phyloP scores from a whole-genome alignment of 148 eudicot species.

The Gaultheria prostrata region DNA sequence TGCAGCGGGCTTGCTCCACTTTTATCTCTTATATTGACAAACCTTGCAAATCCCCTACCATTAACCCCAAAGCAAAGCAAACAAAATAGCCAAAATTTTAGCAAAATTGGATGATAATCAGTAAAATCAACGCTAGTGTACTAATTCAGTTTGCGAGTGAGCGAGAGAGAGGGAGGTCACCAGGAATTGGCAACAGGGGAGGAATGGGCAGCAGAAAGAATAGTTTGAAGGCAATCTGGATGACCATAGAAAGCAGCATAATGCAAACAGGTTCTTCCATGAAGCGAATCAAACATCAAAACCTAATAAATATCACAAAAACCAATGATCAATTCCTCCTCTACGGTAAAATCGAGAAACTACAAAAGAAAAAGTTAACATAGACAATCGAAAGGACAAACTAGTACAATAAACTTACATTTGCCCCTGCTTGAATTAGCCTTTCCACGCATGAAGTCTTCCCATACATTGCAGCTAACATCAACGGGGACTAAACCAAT shows the following conservation, averaged over 20 bases:
- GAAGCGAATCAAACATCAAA: constrained; percentile 28
- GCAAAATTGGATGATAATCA: too few relatives aligned
- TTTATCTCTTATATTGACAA: constrained; percentile 34
- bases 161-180: constrained; percentile 23
- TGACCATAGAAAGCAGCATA: constrained; percentile 36
- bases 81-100: background rate
- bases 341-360: background rate
- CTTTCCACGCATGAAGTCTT: constrained; percentile 28
- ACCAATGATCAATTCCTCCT: constrained; percentile 6
- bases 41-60: constrained; percentile 34
- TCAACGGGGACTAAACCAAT: constrained; percentile 29
- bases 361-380: background rate
- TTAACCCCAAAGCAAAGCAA: constrained; percentile 6
- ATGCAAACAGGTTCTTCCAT: constrained; percentile 35
- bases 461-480: constrained; percentile 36
- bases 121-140: too few relatives aligned
- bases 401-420: constrained; percentile 19
- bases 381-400: background rate
- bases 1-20: constrained; percentile 31
- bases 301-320: constrained; percentile 22
- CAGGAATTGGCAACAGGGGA: constrained; percentile 28
- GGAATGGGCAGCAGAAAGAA: constrained; percentile 29
- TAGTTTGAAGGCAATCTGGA: constrained; percentile 29
- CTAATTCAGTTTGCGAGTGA: background rate
- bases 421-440: constrained; percentile 35